Conservation (phyloP, 164 flowering plant genomes). For the Sedum album region DNA sequence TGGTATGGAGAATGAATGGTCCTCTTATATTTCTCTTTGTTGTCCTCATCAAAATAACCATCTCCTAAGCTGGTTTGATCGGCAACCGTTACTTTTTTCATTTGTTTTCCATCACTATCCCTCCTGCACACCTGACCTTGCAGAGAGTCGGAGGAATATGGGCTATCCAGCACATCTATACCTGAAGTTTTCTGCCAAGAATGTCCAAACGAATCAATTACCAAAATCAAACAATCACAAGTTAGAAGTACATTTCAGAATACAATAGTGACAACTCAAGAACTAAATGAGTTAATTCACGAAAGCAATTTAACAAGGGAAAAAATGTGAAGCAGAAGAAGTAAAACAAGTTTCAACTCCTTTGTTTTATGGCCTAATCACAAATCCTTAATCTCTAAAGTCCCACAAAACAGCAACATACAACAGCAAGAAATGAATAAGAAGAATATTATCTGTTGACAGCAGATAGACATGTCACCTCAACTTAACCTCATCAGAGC, state of each 20-base stretch:
- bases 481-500: conserved; percentile 2
- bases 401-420: neutral
- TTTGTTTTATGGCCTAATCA: neutral
- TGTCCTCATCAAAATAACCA: neutral
- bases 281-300: neutral
- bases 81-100: neutral
- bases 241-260: neutral
- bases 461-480: conserved; percentile 6
- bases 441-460: neutral
- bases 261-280: neutral
- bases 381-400: neutral
- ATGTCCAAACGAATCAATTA: neutral
- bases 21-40: conserved; percentile 17
- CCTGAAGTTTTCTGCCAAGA: neutral
- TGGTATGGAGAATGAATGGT: conserved; percentile 20
- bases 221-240: neutral
- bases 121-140: neutral
- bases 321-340: too few relatives aligned
- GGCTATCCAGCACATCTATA: neutral
- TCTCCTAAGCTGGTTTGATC: neutral
- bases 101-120: neutral
- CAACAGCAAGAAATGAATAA: neutral
- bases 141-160: neutral
- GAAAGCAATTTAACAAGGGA: neutral
- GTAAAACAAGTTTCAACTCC: neutral